Conservation (phyloP, 495 filamentous ascomycete genomes). For the Xylaria intraflava region DNA sequence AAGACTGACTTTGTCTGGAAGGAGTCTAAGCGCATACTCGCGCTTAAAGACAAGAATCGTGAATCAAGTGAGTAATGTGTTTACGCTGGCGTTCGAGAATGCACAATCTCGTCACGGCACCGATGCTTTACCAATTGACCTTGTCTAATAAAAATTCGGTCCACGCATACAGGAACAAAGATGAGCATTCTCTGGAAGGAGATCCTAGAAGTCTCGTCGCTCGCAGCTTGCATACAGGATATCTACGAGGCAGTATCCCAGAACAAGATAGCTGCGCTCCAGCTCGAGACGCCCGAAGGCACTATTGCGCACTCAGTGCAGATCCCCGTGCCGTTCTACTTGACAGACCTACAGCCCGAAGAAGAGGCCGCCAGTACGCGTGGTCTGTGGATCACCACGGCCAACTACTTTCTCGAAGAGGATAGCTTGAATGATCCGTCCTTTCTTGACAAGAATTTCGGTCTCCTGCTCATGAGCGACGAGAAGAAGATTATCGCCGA, state of each 20-base stretch:
- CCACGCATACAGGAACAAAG: conserved; percentile 34
- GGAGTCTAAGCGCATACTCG: conserved; percentile 70
- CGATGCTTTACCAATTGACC: not conserved
- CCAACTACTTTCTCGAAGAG: conserved; percentile 64
- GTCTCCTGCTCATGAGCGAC: conserved; percentile 76
- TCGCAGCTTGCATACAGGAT: conserved; percentile 76
- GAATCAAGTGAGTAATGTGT: conserved; percentile 57
- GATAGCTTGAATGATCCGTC: conserved; percentile 53
- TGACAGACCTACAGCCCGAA: conserved; percentile 61
- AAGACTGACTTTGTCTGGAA: conserved; percentile 81
- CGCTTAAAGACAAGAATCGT: conserved; percentile 68
- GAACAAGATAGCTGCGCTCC: conserved; percentile 65
- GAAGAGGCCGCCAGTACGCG: conserved; percentile 36
- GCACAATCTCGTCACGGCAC: not conserved
- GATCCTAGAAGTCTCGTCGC: conserved; percentile 65
- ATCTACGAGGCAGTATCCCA: conserved; percentile 74
- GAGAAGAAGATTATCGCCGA: conserved; percentile 76
- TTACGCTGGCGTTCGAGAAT: not conserved
- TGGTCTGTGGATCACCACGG: conserved; percentile 80
- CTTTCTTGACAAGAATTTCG: conserved; percentile 75
- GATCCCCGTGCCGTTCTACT: conserved; percentile 73
- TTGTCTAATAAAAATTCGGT: not conserved
- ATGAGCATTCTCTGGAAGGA: conserved; percentile 58
- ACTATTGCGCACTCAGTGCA: conserved; percentile 67
- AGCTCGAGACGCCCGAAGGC: conserved; percentile 42